phyloP scores from a whole-genome alignment of 2,329 filamentous ascomycete genomes.

The Emericellopsis cladophorae region DNA sequence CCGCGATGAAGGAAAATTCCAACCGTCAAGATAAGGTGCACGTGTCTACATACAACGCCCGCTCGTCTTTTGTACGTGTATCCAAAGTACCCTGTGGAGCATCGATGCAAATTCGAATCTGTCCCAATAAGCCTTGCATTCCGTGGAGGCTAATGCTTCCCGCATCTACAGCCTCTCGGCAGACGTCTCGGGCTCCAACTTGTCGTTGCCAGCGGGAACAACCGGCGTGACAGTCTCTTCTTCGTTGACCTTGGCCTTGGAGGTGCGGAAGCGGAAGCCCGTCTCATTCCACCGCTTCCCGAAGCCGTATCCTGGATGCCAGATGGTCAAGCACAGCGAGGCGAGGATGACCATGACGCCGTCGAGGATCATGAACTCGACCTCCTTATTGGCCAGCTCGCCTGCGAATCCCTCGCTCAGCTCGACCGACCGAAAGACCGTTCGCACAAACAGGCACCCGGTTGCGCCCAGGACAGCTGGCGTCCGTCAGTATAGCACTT shows the following conservation, averaged over 20 bases:
- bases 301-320: slow-evolving; percentile 4
- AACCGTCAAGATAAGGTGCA: too few species aligned
- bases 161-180: too few species aligned
- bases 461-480: slow-evolving; percentile 27
- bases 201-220: too few species aligned
- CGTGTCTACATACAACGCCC: too few species aligned
- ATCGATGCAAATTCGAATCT: too few species aligned
- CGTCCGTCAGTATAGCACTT: slow-evolving; percentile 27
- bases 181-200: too few species aligned
- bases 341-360: slow-evolving; percentile 33
- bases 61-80: too few species aligned
- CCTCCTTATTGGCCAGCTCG: slow-evolving; percentile 36
- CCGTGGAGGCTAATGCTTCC: too few species aligned
- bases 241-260: background rate
- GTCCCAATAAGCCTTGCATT: too few species aligned
- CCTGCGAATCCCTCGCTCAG: slow-evolving; percentile 47
- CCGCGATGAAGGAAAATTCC: too few species aligned
- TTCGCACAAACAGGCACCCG: slow-evolving; percentile 42
- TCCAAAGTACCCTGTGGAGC: too few species aligned
- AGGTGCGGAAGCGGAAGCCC: background rate
- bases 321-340: slow-evolving; percentile 24
- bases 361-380: slow-evolving; percentile 41
- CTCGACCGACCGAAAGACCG: slow-evolving; percentile 50
- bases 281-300: background rate
- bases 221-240: too few species aligned